Evolutionary conservation across 1,284 basidiomycete genomes (phyloP), one percentile per base, ranked within the genome.

Genomic region (Inonotus hispidus): DNA sequence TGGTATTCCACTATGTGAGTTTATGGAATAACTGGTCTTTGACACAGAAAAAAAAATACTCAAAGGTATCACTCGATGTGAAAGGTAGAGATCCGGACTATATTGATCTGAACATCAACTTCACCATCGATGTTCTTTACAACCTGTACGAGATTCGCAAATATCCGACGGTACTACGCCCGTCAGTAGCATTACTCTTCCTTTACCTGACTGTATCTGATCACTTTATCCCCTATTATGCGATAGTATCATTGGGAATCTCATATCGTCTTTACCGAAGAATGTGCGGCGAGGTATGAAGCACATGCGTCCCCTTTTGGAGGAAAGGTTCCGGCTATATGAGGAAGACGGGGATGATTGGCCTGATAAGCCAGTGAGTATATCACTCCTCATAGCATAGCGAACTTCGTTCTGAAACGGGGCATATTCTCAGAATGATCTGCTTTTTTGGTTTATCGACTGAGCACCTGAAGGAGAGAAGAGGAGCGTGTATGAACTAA

Each of bases 1-100:
- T 10, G 78, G 77, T 3, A 62, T 71, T 21, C 75, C 77, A 14
- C 61, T 76, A 6, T 79, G 78, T 75, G 60, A 56, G 71, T 67
- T 29, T 21, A 16, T 8, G 16, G 11, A 23, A 21, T 1, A 35
- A 7, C 13, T 14, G 6, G 25, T 49, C 5, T 21, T 49, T 23
- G 13, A 4, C 16, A 14, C 41, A 7, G 21, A 11, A 11, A 14
- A 7, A 14, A 11, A 11, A 14, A 10, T 47, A 14, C 14, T 23
- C 21, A 16, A n/a, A n/a, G n/a, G n/a, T n/a, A n/a, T n/a, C n/a
- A n/a, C n/a, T 32, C 19, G 41, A 16, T n/a, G n/a, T 13, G 43
- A n/a, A 45, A 81, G 80, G 80, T 64, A 71, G 76, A 32, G 61
- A 81, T 55, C 64, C 66, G 0, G 77, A 76, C 13, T 80, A 72